These are phyloP conservation scores for Bombardia bombarda DNA, from an alignment of 495 filamentous ascomycete species.

Conservation along the genomic window DNA sequence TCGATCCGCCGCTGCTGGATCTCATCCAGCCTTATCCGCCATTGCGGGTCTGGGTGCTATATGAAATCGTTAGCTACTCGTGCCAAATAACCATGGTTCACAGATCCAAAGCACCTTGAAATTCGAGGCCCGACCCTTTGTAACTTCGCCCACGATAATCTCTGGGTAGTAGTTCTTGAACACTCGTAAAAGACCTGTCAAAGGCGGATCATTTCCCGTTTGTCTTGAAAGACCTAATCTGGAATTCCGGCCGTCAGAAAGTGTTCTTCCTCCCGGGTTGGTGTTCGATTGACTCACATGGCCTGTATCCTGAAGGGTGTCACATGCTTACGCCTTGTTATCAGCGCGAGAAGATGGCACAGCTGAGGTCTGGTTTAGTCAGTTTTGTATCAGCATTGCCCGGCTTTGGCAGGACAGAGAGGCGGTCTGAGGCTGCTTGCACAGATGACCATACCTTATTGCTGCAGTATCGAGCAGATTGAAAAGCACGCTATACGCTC, in stretches of 20 bases:
- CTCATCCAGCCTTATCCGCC: conserved; percentile 57
- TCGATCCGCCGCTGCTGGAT: conserved; percentile 55
- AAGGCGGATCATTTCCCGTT: conserved; percentile 62
- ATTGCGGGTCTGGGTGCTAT: conserved; percentile 72
- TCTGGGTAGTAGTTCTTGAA: conserved; percentile 91
- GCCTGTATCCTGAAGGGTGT: conserved; percentile 76
- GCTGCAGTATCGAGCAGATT: conserved; percentile 76
- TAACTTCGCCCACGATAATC: conserved; percentile 65
- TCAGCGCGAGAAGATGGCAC: conserved; percentile 75
- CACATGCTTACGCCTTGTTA: conserved; percentile 83
- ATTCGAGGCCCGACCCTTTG: conserved; percentile 42
- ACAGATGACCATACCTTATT: conserved; percentile 42
- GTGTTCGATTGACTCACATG: conserved; percentile 47
- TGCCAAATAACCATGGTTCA: background rate
- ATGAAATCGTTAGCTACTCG: conserved; percentile 1
- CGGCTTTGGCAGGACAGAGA: background rate
- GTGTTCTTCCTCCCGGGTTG: background rate
- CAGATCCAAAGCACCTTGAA: conserved; percentile 50
- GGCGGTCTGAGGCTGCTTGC: background rate
- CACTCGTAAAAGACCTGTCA: conserved; percentile 69
- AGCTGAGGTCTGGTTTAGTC: conserved; percentile 43
- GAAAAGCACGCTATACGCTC: conserved; percentile 72
- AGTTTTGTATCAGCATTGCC: conserved; percentile 17
- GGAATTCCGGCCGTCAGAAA: conserved; percentile 14
- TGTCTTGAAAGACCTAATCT: conserved; percentile 54